Evolutionary conservation across 2,329 filamentous ascomycete species (phyloP).

Genomic region (Ilyonectria robusta): DNA sequence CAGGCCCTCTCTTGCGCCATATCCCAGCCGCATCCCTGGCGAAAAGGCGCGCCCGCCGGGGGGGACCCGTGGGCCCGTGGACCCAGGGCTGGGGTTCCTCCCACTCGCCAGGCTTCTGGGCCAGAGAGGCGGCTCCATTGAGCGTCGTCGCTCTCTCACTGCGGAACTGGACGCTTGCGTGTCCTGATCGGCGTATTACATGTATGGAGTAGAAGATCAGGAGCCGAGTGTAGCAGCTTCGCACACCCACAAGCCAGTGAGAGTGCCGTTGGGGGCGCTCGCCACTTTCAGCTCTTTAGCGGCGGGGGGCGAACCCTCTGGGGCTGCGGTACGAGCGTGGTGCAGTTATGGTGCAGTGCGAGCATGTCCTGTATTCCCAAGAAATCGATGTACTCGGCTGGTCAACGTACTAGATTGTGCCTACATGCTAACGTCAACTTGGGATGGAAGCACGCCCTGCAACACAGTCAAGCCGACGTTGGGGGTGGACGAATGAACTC

Average conservation of each 20-base stretch:
- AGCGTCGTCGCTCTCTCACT: slow-evolving; percentile 27
- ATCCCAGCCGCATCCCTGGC: slow-evolving; percentile 35
- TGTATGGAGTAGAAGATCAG: slow-evolving; percentile 10
- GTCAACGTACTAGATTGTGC: background rate
- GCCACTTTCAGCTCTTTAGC: slow-evolving; percentile 9
- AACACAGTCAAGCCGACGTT: slow-evolving; percentile 16
- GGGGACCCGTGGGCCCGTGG: slow-evolving; percentile 39
- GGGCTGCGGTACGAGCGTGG: slow-evolving; percentile 7
- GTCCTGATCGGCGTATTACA: slow-evolving; percentile 38
- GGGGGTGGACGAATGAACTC: slow-evolving; percentile 38
- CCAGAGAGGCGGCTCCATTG: slow-evolving; percentile 38
- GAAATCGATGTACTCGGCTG: slow-evolving; percentile 11
- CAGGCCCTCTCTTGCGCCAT: slow-evolving; percentile 46
- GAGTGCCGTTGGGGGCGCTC: slow-evolving; percentile 5
- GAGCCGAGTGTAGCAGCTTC: slow-evolving; percentile 11
- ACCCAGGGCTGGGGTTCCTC: slow-evolving; percentile 33
- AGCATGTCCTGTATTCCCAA: slow-evolving; percentile 14
- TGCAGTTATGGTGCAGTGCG: slow-evolving; percentile 6
- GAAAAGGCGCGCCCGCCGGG: slow-evolving; percentile 28
- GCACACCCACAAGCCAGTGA: slow-evolving; percentile 3
- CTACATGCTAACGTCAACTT: background rate
- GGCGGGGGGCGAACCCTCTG: background rate
- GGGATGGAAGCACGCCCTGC: slow-evolving; percentile 4
- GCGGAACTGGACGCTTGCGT: slow-evolving; percentile 40
- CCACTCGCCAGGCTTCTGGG: slow-evolving; percentile 18